Evolutionary conservation across 78 protist genomes (phyloP).

Genomic region (slime mould (Dictyostelium discoideum)): DNA sequence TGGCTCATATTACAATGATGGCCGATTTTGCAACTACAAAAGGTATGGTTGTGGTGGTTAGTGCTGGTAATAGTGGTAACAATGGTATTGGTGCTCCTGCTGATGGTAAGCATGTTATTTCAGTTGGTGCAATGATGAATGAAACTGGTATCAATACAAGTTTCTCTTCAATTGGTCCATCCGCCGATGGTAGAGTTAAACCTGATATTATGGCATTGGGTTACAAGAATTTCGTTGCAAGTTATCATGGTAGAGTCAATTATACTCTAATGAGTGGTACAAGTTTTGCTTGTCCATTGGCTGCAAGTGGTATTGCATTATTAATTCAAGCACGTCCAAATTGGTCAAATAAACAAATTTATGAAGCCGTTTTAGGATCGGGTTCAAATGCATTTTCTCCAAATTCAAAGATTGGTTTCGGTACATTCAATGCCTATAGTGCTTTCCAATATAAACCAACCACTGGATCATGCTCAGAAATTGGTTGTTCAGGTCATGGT

Average conservation of each 20-base stretch:
- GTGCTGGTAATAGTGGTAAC: conserved; percentile 65
- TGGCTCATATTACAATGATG: conserved; percentile 26
- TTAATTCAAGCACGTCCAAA: conserved; percentile 51
- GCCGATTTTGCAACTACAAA: conserved; percentile 54
- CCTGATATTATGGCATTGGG: conserved; percentile 75
- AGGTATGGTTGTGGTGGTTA: conserved; percentile 72
- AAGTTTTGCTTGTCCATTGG: conserved; percentile 75
- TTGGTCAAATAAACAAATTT: conserved; percentile 53
- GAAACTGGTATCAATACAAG: conserved; percentile 12
- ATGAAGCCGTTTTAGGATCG: conserved; percentile 25
- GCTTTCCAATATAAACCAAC: conserved; percentile 29
- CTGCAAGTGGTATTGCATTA: conserved; percentile 68
- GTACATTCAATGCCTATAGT: conserved; percentile 24
- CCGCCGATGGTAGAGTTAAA: conserved; percentile 75
- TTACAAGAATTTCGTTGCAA: conserved; percentile 26
- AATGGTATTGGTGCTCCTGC: conserved; percentile 78
- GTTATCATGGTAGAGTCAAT: neutral
- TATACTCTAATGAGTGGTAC: conserved; percentile 71
- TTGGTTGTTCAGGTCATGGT: conserved; percentile 64
- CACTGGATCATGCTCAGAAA: neutral
- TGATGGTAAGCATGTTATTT: conserved; percentile 44
- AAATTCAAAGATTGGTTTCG: conserved; percentile 24
- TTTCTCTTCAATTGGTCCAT: conserved; percentile 71
- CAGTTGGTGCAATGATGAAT: conserved; percentile 46
- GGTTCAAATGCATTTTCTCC: neutral